Base-by-base conservation (phyloP, 2,329 filamentous ascomycete species). In the Apiospora rasikravindrae region DNA sequence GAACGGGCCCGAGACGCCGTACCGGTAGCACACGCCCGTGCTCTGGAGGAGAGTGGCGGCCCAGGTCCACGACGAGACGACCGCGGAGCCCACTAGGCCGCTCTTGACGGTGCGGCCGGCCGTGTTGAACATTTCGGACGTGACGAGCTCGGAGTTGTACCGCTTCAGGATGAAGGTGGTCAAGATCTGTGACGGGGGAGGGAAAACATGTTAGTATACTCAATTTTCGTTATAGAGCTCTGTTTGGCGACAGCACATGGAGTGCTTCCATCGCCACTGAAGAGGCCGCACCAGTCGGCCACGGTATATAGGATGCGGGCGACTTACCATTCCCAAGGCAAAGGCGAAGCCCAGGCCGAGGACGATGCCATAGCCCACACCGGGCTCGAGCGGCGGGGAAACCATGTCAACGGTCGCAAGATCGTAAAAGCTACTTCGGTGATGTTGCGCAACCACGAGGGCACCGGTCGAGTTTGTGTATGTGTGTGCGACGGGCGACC, bases 51-150 rank as follows among this genome's bases (percentile, higher is more conserved):
- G 85, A 0, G 94, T 96, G 29, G 94, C 94, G 0, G 94, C 94
- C 94, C 94, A 97, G 0, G 95, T 97, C 95, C 95, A 98, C 6
- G 92, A 95, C 22, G 93, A 95, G 4, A 97, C 94, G n/a, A 98
- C 95, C 22, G 94, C 95, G 6, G 94, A 93, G 14, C 94, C 93
- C 0, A 97, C 94, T 19, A 98, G 87, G 61, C 95, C 95, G 11
- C 94, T 95, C 80, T 97, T 98, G 76, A 98, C 94, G 1, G 93
- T 95, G 74, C 95, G 88, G 24, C 94, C 94, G 69, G 95, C 95
- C 0, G 95, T 97, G 75, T 89, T 95, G 86, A 98, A 98, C 90
- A 95, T 96, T 84, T 98, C 95, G 0, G 93, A 95, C 0, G 95
- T 98, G 81, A 97, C 94, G 3, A 95, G 85, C 81, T 96, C 94